A percentile compares a stretch with the other conserved stretches of the same genome.
Conservation (phyloP, 2,329 filamentous ascomycete species). For the Penicillium thymicola region DNA sequence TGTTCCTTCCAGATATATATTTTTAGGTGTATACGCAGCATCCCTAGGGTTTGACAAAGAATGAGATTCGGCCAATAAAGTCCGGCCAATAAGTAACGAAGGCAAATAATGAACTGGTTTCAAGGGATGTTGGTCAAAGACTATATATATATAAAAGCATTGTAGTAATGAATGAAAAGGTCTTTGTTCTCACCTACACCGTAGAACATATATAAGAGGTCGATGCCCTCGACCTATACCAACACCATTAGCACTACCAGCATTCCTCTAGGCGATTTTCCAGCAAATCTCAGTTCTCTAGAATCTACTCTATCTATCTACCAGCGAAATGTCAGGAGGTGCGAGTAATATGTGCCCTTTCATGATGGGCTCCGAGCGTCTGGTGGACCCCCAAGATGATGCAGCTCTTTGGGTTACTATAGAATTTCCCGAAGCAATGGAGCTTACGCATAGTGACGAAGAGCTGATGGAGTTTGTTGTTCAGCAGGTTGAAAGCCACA, state of each 20-base stretch:
- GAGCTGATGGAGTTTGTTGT: not conserved
- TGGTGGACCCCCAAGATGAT: not conserved
- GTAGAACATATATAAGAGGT: not conserved
- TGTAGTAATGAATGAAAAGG: not conserved
- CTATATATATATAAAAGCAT: not conserved
- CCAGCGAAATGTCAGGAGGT: not conserved
- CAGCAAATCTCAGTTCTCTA: not conserved
- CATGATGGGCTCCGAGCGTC: not conserved
- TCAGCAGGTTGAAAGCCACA: not conserved
- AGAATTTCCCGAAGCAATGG: not conserved
- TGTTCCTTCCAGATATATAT: too few relatives aligned
- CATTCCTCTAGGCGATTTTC: too few relatives aligned
- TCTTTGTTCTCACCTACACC: not conserved
- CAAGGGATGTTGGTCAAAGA: too few relatives aligned
- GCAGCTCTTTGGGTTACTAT: not conserved
- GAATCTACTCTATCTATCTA: too few relatives aligned
- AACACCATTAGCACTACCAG: not conserved
- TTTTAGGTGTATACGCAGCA: not conserved
- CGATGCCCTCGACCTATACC: not conserved
- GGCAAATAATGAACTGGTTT: not conserved
- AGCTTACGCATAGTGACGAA: not conserved
- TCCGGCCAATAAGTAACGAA: not conserved
- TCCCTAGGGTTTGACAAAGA: not conserved
- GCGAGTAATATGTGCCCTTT: not conserved
- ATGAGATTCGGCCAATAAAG: not conserved